Conservation (phyloP, 192 early-diverging fungal genomes). For the Coemansia asiatica region DNA sequence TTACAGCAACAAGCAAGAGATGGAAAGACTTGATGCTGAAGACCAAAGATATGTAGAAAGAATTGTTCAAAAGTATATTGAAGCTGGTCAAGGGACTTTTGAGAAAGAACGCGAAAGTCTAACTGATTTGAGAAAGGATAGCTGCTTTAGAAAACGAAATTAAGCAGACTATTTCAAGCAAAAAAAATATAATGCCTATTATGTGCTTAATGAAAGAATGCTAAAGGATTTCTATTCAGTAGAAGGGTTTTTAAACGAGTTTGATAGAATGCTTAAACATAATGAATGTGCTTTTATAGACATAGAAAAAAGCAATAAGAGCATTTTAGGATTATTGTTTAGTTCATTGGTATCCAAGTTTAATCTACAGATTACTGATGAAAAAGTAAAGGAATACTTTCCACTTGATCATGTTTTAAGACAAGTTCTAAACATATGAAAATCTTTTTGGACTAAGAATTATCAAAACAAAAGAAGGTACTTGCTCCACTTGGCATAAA, state of each 20-base stretch:
- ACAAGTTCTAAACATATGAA: not conserved
- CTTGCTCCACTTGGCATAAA: not conserved
- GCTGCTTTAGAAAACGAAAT: not conserved
- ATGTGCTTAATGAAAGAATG: not conserved
- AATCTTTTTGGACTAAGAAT: not conserved
- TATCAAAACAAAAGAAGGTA: not conserved
- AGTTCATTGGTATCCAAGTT: not conserved
- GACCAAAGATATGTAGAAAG: not conserved
- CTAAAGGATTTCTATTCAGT: not conserved
- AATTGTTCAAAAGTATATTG: not conserved
- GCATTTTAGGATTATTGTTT: not conserved
- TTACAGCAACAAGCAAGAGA: not conserved
- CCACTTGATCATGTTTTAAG: not conserved
- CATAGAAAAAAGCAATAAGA: not conserved
- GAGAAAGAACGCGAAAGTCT: not conserved
- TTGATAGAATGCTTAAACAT: not conserved
- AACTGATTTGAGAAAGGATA: not conserved
- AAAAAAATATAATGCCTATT: not conserved
- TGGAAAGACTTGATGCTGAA: not conserved
- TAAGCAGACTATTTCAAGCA: not conserved
- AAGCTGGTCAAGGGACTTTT: not conserved
- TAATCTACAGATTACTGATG: not conserved
- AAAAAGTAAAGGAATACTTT: not conserved
- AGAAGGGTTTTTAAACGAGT: not conserved
- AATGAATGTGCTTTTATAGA: not conserved